These are phyloP conservation scores for Aspergillus chevalieri DNA, from an alignment of 2,329 filamentous ascomycete species.

Conservation along the genomic window DNA sequence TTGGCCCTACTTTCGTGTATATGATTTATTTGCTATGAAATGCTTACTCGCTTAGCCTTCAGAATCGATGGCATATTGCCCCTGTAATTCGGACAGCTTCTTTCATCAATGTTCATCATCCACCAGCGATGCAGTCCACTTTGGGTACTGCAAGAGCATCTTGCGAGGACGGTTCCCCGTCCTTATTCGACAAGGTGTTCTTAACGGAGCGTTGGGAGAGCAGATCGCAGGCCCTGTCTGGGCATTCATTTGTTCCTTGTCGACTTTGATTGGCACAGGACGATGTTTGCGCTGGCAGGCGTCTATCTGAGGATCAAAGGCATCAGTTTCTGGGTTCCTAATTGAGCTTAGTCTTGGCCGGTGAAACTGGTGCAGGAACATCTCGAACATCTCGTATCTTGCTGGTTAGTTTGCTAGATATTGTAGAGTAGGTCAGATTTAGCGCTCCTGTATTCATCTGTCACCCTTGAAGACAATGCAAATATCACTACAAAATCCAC, in stretches of 20 bases:
- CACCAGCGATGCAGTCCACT: constrained; percentile 66
- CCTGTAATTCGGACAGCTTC: neutral
- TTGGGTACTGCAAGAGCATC: constrained; percentile 65
- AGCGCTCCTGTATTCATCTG: too few species aligned
- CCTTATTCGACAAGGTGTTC: constrained; percentile 54
- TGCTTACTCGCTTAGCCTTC: neutral
- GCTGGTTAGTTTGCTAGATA: neutral
- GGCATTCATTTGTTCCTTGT: constrained; percentile 18
- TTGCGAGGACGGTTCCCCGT: constrained; percentile 30
- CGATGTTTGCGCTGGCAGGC: constrained; percentile 12
- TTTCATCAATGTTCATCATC: neutral
- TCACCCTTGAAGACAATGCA: too few species aligned
- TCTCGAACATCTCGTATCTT: constrained; percentile 27
- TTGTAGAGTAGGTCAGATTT: too few species aligned
- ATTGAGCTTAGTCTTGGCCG: constrained; percentile 11
- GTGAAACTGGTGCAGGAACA: constrained; percentile 36
- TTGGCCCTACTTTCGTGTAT: neutral
- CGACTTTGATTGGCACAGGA: constrained; percentile 6
- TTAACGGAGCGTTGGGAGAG: constrained; percentile 82
- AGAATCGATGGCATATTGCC: too few species aligned
- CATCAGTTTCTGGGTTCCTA: constrained; percentile 27
- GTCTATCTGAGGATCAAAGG: constrained; percentile 29
- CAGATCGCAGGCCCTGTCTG: constrained; percentile 24
- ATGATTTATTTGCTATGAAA: neutral
- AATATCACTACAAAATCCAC: too few species aligned